Conservation (phyloP, 2,329 filamentous ascomycete genomes). For the Trichophaea hybrida region DNA sequence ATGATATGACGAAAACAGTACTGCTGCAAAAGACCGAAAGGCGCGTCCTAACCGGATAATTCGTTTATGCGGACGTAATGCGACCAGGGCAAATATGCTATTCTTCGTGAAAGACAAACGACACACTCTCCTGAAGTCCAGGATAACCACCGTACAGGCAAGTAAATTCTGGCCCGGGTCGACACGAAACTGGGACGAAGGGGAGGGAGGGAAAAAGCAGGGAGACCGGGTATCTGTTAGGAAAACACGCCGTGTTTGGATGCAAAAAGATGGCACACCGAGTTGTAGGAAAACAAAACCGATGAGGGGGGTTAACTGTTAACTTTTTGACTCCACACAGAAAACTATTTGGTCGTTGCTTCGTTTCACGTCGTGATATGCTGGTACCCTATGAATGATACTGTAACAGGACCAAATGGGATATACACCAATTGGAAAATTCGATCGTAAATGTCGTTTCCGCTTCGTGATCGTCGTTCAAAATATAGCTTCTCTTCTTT, state of each 20-base stretch:
- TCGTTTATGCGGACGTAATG: background rate
- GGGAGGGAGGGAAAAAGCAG: background rate
- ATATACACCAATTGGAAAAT: slow-evolving; percentile 15
- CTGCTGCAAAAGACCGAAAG: background rate
- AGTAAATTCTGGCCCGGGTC: background rate
- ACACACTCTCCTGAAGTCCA: background rate
- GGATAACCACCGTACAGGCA: background rate
- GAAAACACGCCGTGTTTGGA: background rate
- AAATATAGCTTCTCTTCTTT: slow-evolving; percentile 20
- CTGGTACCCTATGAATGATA: slow-evolving; percentile 9
- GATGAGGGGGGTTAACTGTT: slow-evolving; percentile 1
- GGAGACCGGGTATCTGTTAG: background rate
- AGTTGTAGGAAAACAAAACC: slow-evolving; percentile 1
- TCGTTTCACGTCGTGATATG: slow-evolving; percentile 23
- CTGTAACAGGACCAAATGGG: background rate
- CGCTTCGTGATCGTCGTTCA: slow-evolving; percentile 23
- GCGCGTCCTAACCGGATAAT: background rate
- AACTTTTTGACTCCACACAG: slow-evolving; percentile 5
- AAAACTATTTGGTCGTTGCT: slow-evolving; percentile 16
- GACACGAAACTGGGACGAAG: background rate
- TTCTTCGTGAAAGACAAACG: background rate
- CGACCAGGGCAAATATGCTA: slow-evolving; percentile 13
- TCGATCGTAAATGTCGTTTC: slow-evolving; percentile 20
- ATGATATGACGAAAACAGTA: background rate
- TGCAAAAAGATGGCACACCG: slow-evolving; percentile 1